Conservation (phyloP, 2,329 filamentous ascomycete species). For the Fonsecaea multimorphosa region DNA sequence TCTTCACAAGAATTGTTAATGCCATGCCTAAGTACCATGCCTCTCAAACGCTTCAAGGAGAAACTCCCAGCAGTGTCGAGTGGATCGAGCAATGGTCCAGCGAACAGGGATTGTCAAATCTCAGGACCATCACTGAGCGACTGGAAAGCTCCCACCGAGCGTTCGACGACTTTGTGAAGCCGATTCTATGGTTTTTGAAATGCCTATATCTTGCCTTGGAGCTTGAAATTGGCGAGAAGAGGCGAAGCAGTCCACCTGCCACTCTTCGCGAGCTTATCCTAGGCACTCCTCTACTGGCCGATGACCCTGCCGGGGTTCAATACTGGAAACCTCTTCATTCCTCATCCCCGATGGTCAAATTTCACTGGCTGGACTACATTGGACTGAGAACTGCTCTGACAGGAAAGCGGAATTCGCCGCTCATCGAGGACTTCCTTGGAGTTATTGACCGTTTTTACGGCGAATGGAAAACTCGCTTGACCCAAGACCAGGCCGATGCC, state of each 20-base stretch:
- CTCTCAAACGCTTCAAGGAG: neutral
- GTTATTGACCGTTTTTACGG: constrained; percentile 73
- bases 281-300: constrained; percentile 50
- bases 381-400: constrained; percentile 14
- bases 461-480: constrained; percentile 79
- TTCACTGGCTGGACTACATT: constrained; percentile 31
- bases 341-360: constrained; percentile 5
- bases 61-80: constrained; percentile 1
- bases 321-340: constrained; percentile 13
- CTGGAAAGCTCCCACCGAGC: constrained; percentile 73
- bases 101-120: constrained; percentile 54
- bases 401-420: neutral
- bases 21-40: constrained; percentile 4
- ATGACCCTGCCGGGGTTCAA: constrained; percentile 26
- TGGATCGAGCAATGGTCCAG: constrained; percentile 23
- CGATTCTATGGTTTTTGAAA: constrained; percentile 77
- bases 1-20: constrained; percentile 66
- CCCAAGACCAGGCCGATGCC: constrained; percentile 75
- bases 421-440: constrained; percentile 19
- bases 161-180: constrained; percentile 84
- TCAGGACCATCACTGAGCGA: constrained; percentile 73
- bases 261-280: constrained; percentile 44
- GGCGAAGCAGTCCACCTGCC: constrained; percentile 30
- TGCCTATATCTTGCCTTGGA: constrained; percentile 70
- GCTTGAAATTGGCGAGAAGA: constrained; percentile 41